These are phyloP conservation scores for Tausonia pullulans DNA, from an alignment of 1,284 basidiomycete species.

Conservation along the genomic window DNA sequence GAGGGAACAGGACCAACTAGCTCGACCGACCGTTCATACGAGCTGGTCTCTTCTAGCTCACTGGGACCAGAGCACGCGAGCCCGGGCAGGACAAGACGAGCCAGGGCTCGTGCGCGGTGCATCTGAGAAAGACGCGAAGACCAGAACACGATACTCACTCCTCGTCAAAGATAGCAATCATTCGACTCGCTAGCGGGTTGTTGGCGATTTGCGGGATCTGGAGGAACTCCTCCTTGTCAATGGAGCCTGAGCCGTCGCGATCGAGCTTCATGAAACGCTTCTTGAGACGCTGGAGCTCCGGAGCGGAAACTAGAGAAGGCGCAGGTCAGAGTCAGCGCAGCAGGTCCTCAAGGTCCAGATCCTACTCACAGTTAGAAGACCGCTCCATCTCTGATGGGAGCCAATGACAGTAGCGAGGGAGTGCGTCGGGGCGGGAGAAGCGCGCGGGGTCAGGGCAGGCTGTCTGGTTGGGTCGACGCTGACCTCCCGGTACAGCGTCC, in stretches of 20 bases:
- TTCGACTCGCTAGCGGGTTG: slow-evolving; percentile 88
- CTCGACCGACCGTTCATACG: too few relatives aligned
- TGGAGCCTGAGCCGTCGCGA: slow-evolving; percentile 92
- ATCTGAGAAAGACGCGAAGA: not conserved
- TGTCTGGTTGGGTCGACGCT: not conserved
- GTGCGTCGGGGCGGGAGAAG: too few relatives aligned
- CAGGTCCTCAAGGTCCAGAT: not conserved
- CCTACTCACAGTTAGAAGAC: slow-evolving; percentile 72
- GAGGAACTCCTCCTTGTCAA: slow-evolving; percentile 96
- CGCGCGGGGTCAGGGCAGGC: too few relatives aligned
- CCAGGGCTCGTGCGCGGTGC: too few relatives aligned
- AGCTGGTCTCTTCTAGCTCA: too few relatives aligned
- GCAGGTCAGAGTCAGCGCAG: not conserved
- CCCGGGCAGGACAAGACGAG: too few relatives aligned
- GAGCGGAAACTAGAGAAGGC: slow-evolving; percentile 59
- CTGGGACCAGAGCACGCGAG: too few relatives aligned
- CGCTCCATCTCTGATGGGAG: slow-evolving; percentile 43
- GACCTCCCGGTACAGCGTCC: not conserved
- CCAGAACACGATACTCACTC: slow-evolving; percentile 52
- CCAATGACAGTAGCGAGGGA: too few relatives aligned
- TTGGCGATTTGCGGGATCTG: slow-evolving; percentile 98
- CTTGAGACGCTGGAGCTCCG: slow-evolving; percentile 86
- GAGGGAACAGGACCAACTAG: too few relatives aligned
- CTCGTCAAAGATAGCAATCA: slow-evolving; percentile 99
- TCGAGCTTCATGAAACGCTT: slow-evolving; percentile 99